Base-by-base conservation (phyloP, 2,329 filamentous ascomycete species). In the Teratosphaeria destructans region DNA sequence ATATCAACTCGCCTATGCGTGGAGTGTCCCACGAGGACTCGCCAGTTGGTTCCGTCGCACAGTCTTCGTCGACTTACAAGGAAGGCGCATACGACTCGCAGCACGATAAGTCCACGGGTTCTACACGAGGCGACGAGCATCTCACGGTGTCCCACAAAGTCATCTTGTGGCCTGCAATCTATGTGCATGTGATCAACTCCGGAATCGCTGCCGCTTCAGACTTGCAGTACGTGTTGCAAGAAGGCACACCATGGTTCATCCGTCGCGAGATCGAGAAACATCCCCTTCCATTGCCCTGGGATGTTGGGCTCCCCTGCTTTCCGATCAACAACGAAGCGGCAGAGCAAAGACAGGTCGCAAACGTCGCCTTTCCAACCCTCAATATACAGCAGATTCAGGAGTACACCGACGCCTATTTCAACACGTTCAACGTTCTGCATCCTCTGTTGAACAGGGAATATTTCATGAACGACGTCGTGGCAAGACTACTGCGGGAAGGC, bases 401-500 rank as follows among this genome's bases (percentile, higher is more conserved):
- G 27, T 73, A 82, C 43, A 77, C 77, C 60, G 80, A 79, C 55
- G 76, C 77, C 0, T 86, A 82, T 66, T 86, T 86, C 66, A 79
- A 83, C 64, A 80, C 77, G 1, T 82, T 83, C 71, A 85, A 85
- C 66, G 74, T 82, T 12, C 66, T 84, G 14, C 80, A 81, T 64
- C 83, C 83, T 0, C 77, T 86, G 43, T 74, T 86, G 66, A 82
- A 85, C 62, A 75, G 81, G n/a, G 77, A 82, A 37, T 73, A 71
- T 26, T 86, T 85, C 68, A 72, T 77, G 62, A 74, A 76, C 7
- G 74, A 77, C 43, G 78, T 75, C 2, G 67, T 85, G 8, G 70
- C 73, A 1, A 70, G 74, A 5, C 75, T 84, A 3, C 66, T 79
- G 47, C 74, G 72, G 12, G 74, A 77, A 54, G 78, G 80, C 0